Base-by-base conservation (phyloP, 1,284 basidiomycete genomes). In the Marasmius oreades region DNA sequence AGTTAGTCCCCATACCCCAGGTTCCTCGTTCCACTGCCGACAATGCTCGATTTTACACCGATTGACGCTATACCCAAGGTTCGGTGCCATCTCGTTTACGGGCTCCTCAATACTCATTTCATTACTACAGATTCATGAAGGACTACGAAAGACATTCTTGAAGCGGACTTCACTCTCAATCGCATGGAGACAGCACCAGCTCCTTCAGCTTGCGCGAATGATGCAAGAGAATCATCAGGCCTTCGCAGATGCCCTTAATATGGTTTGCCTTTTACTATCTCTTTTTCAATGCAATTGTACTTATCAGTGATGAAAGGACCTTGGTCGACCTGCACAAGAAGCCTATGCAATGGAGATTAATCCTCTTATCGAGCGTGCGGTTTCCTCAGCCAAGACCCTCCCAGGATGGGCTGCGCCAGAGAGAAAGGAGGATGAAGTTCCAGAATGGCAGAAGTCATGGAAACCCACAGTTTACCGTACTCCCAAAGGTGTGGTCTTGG, bases 181-280 rank as follows among this genome's bases (percentile, higher is more conserved):
- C 51, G 73, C 72, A 39, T 88, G 82, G 67, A 74, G 86, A 39
- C 77, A 82, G 59, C 77, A 78, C 55, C 85, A 88, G 70, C 77
- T 88, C 52, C 78, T 84, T 62, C 82, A 85, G 68, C 73, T 89
- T 42, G 80, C 78, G 11, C 85, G 78, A 57, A 68, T 88, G 65
- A 63, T 87, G 52, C 74, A 84, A 57, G 86, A 89, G 61, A 86
- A 89, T 67, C 65, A 71, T 44, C 67, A 73, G 11, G 69, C 68
- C 8, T 73, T 88, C 62, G 68, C 76, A 59, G 73, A 77, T 28
- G 77, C 84, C 1, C 61, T 84, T 37, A 56, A 72, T 37, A 51
- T 43, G 31, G 52, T 46, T 23, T 20, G 52, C 39, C 16, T n/a
- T n/a, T 14, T 6, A 7, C 3, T 42, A 22, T 11, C 4, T 23